A percentile compares a stretch with the other conserved stretches of the same genome.
These are phyloP conservation scores for Zymoseptoria pseudotritici DNA, from an alignment of 2,329 filamentous ascomycete species.

Conservation along the genomic window DNA sequence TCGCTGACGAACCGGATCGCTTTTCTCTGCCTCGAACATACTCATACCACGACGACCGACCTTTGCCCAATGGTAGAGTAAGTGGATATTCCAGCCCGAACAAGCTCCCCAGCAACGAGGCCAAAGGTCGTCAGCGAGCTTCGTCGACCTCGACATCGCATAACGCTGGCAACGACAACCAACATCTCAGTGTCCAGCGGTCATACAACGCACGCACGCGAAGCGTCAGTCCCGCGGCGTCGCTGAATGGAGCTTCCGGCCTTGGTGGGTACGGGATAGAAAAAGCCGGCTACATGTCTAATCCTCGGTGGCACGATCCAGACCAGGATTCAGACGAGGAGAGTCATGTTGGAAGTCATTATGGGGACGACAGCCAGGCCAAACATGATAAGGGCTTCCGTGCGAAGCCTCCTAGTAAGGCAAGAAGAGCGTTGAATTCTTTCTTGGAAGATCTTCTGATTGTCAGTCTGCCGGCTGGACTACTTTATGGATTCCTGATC, in stretches of 20 bases:
- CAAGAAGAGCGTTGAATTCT: slow-evolving; percentile 14
- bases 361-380: slow-evolving; percentile 13
- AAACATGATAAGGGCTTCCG: slow-evolving; percentile 11
- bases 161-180: slow-evolving; percentile 12
- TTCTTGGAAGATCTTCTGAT: slow-evolving; percentile 11
- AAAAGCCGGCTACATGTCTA: slow-evolving; percentile 36
- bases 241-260: slow-evolving; percentile 2
- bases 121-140: slow-evolving; percentile 25
- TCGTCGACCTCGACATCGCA: slow-evolving; percentile 29
- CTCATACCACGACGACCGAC: not conserved
- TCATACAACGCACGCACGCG: slow-evolving; percentile 29
- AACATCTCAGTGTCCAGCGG: slow-evolving; percentile 25
- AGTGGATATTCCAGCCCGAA: slow-evolving; percentile 21
- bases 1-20: slow-evolving; percentile 2
- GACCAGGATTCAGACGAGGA: slow-evolving; percentile 25
- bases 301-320: slow-evolving; percentile 25
- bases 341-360: slow-evolving; percentile 9
- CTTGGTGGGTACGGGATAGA: slow-evolving; percentile 31
- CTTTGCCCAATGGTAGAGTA: slow-evolving; percentile 10
- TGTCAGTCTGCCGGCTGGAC: slow-evolving; percentile 11
- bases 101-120: slow-evolving; percentile 10
- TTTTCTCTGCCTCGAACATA: slow-evolving; percentile 4
- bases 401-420: slow-evolving; percentile 10
- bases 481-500: slow-evolving; percentile 16
- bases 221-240: slow-evolving; percentile 32